Percentiles rank a stretch among this genome's conserved stretches.
These are phyloP conservation scores for Petasospora rhodanensis DNA, from an alignment of 1,139 yeast species.

Conservation along the genomic window DNA sequence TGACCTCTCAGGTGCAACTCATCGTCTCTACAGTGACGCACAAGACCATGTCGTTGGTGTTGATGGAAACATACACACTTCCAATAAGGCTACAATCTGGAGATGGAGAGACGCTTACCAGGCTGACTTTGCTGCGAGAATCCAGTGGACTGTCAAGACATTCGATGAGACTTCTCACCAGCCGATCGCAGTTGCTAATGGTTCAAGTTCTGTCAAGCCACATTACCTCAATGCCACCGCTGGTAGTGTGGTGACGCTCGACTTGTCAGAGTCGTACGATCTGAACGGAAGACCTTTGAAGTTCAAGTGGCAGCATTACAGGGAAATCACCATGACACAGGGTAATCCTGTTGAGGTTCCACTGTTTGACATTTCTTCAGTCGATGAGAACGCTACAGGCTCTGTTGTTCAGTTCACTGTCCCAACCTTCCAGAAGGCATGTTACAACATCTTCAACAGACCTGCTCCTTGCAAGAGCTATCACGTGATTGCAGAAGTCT, in stretches of 20 bases:
- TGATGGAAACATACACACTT: slow-evolving; percentile 18
- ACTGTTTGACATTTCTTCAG: slow-evolving; percentile 16
- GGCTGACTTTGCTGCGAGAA: slow-evolving; percentile 27
- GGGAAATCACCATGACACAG: slow-evolving; percentile 22
- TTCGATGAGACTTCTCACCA: slow-evolving; percentile 23
- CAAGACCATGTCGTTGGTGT: slow-evolving; percentile 24
- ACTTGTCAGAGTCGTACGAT: slow-evolving; percentile 26
- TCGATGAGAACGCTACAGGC: slow-evolving; percentile 15
- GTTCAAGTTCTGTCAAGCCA: slow-evolving; percentile 15
- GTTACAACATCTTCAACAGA: slow-evolving; percentile 6
- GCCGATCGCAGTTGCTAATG: slow-evolving; percentile 25
- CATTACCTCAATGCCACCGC: slow-evolving; percentile 11
- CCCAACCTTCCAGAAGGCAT: slow-evolving; percentile 21
- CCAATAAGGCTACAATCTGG: slow-evolving; percentile 28
- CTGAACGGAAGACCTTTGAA: slow-evolving; percentile 18
- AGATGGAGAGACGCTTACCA: slow-evolving; percentile 30
- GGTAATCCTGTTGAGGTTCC: slow-evolving; percentile 20
- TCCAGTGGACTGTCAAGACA: slow-evolving; percentile 28
- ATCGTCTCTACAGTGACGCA: slow-evolving; percentile 25
- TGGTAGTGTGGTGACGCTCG: slow-evolving; percentile 17
- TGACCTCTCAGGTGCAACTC: slow-evolving; percentile 19
- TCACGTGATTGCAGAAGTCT: slow-evolving; percentile 16
- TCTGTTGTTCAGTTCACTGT: slow-evolving; percentile 19
- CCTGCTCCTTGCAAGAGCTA: slow-evolving; percentile 12
- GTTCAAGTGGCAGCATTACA: slow-evolving; percentile 25